phyloP scores from a whole-genome alignment of 495 filamentous ascomycete genomes.

The Daldinia concentrica region DNA sequence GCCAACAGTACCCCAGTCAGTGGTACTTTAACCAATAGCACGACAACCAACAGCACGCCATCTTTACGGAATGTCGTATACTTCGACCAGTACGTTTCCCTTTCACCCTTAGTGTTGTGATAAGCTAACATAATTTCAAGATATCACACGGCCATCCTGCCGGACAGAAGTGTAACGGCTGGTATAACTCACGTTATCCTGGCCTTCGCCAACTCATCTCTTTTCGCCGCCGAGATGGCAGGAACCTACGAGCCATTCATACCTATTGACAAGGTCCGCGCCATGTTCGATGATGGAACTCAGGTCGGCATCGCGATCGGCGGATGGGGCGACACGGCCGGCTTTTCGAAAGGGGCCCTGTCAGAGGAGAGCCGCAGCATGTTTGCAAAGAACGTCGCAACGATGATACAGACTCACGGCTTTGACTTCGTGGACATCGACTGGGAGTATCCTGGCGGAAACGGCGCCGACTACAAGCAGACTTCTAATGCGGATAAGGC shows the following conservation, averaged over 20 bases:
- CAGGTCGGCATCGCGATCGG: constrained; percentile 69
- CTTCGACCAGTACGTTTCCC: constrained; percentile 33
- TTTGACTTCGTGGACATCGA: constrained; percentile 70
- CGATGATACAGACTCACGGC: constrained; percentile 58
- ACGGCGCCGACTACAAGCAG: constrained; percentile 64
- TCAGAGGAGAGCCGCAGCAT: constrained; percentile 53
- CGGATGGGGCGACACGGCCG: constrained; percentile 67
- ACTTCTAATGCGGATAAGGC: constrained; percentile 61
- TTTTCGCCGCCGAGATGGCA: constrained; percentile 58
- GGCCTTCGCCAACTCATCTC: constrained; percentile 62
- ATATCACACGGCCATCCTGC: constrained; percentile 41
- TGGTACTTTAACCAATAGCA: neutral
- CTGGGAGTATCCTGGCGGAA: constrained; percentile 76
- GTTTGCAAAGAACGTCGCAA: constrained; percentile 66
- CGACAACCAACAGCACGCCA: neutral
- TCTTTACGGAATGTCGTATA: constrained; percentile 29
- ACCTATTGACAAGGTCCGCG: constrained; percentile 55
- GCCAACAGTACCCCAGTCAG: neutral
- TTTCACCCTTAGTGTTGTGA: neutral
- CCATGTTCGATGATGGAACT: constrained; percentile 60
- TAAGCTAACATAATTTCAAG: constrained; percentile 18
- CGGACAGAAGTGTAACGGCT: constrained; percentile 41
- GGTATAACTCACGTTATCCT: constrained; percentile 64
- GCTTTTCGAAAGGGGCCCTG: constrained; percentile 60
- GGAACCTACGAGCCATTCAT: constrained; percentile 60